Evolutionary conservation across 352 stramenopile species (phyloP).

Genomic region (Pythium apleroticum): DNA sequence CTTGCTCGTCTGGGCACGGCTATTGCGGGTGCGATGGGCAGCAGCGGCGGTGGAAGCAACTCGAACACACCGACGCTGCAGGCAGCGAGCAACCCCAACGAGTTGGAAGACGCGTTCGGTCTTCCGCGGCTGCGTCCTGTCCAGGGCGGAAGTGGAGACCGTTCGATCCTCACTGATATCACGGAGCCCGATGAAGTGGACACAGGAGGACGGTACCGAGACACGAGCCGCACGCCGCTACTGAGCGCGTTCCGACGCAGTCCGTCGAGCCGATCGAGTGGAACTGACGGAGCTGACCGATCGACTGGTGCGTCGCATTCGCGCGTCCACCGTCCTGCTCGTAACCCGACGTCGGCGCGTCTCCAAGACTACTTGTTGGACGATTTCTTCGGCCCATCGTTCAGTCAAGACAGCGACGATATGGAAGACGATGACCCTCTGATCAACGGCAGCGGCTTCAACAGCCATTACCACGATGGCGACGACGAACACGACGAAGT

Average conservation of each 20-base stretch:
- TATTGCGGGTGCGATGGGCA: slow-evolving; percentile 31
- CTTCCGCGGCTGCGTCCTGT: slow-evolving; percentile 32
- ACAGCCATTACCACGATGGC: slow-evolving; percentile 18
- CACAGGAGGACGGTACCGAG: slow-evolving; percentile 10
- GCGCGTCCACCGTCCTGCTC: neutral
- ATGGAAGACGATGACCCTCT: slow-evolving; percentile 15
- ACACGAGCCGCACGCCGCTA: slow-evolving; percentile 62
- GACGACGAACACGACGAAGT: slow-evolving; percentile 30
- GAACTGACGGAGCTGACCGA: slow-evolving; percentile 5
- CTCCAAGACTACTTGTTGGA: slow-evolving; percentile 54
- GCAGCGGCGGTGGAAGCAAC: neutral
- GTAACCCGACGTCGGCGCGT: slow-evolving; percentile 12
- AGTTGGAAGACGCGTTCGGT: slow-evolving; percentile 46
- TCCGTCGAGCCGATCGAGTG: neutral
- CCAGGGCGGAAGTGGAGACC: slow-evolving; percentile 23
- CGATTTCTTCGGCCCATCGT: slow-evolving; percentile 73
- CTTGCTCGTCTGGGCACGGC: slow-evolving; percentile 21
- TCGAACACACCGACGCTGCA: slow-evolving; percentile 10
- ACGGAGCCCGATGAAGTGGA: slow-evolving; percentile 32
- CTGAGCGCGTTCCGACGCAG: slow-evolving; percentile 48
- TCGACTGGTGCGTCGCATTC: slow-evolving; percentile 30
- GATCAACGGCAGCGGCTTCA: slow-evolving; percentile 10
- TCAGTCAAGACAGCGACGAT: slow-evolving; percentile 32
- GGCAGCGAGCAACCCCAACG: slow-evolving; percentile 7
- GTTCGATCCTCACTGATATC: slow-evolving; percentile 34